Evolutionary conservation across 1,284 basidiomycete genomes (phyloP).

Genomic region (Phaffia rhodozyma): DNA sequence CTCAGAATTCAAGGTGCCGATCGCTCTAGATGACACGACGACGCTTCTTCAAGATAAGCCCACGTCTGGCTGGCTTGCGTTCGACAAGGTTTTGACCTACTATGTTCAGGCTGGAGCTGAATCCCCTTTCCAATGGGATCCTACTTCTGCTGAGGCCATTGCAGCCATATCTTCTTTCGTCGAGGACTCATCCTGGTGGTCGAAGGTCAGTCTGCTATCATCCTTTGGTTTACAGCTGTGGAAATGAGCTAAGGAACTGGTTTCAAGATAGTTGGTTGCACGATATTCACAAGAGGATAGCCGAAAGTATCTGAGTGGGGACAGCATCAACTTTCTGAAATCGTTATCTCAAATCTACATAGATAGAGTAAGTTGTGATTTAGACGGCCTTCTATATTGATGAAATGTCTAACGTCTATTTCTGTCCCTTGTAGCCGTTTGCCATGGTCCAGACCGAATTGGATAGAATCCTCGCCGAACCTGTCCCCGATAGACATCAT

Average conservation of each 20-base stretch:
- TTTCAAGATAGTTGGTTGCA: conserved; percentile 23
- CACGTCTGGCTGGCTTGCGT: conserved; percentile 72
- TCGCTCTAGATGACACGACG: conserved; percentile 27
- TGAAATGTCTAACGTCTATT: background rate
- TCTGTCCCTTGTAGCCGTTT: background rate
- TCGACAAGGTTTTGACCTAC: conserved; percentile 60
- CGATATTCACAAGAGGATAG: conserved; percentile 35
- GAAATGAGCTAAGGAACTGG: too few species aligned
- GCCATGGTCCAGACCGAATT: conserved; percentile 16
- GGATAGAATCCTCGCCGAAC: conserved; percentile 29
- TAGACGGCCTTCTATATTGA: too few species aligned
- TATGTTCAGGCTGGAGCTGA: conserved; percentile 45
- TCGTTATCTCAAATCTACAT: conserved; percentile 39
- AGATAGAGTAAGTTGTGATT: background rate
- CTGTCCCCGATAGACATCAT: conserved; percentile 64
- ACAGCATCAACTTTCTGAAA: conserved; percentile 39
- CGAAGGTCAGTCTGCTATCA: conserved; percentile 26
- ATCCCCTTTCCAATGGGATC: conserved; percentile 54
- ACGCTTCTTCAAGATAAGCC: conserved; percentile 53
- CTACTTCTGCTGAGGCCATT: conserved; percentile 48
- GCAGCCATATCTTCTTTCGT: conserved; percentile 46
- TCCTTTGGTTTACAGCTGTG: background rate
- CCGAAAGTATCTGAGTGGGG: conserved; percentile 22
- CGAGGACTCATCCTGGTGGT: conserved; percentile 49
- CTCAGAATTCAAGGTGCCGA: conserved; percentile 35